phyloP scores from a whole-genome alignment of 2,329 filamentous ascomycete genomes.

The Trichoderma citrinoviride region DNA sequence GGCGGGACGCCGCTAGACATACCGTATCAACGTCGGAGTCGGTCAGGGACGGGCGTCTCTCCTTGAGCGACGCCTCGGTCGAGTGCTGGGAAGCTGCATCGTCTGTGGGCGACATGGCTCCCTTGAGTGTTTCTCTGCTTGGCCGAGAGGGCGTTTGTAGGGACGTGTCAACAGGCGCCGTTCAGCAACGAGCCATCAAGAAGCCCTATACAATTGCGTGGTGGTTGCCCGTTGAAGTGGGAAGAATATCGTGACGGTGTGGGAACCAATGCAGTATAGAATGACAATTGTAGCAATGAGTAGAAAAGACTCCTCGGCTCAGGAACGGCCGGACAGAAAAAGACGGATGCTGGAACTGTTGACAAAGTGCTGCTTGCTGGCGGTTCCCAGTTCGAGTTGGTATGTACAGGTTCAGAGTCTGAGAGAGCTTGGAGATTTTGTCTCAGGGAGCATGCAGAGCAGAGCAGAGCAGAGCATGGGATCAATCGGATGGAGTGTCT shows the following conservation, averaged over 20 bases:
- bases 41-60: slow-evolving; percentile 33
- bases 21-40: slow-evolving; percentile 33
- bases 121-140: slow-evolving; percentile 17
- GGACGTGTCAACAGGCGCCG: slow-evolving; percentile 2
- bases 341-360: slow-evolving; percentile 4
- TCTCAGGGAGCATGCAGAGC: slow-evolving; percentile 19
- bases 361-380: slow-evolving; percentile 9
- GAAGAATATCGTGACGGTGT: slow-evolving; percentile 12
- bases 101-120: slow-evolving; percentile 37
- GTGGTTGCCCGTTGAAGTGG: background rate
- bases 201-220: background rate
- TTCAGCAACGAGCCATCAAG: slow-evolving; percentile 20
- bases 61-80: slow-evolving; percentile 26
- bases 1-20: slow-evolving; percentile 26
- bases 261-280: slow-evolving; percentile 17
- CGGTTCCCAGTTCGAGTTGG: slow-evolving; percentile 1
- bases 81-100: slow-evolving; percentile 28
- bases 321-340: slow-evolving; percentile 6
- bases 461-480: background rate
- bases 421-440: slow-evolving; percentile 20
- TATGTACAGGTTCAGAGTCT: slow-evolving; percentile 19
- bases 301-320: background rate
- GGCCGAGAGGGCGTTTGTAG: slow-evolving; percentile 4
- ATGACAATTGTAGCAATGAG: slow-evolving; percentile 17
- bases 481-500: background rate